Evolutionary conservation across 2,329 filamentous ascomycete species (phyloP), one percentile per base, ranked within the genome.

Genomic region (Malbranchea zuffiana): DNA sequence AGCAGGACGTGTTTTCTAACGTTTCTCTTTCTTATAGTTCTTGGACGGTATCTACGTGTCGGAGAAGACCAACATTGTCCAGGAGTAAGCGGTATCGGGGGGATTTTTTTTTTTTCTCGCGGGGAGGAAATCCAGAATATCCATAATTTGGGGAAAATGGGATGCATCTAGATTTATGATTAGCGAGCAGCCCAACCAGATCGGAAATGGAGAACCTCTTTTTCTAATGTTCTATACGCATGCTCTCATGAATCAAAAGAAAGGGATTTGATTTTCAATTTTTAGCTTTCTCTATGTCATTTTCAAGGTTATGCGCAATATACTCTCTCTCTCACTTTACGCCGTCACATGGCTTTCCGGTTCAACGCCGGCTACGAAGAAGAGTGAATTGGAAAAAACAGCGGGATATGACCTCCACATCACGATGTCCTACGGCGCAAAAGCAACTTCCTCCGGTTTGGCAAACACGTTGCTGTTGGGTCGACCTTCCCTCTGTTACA

Each of bases 11-110:
- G 16, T 12, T 24, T 36, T 20, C 12, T 37, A 19, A 33, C 19
- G 25, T n/a, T n/a, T n/a, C n/a, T n/a, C n/a, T n/a, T 12, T 15
- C 15, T 7, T 17, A 12, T 58, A 92, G 84, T 98, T 98, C 82
- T 80, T 98, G 77, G 92, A 98, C 74, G 90, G 90, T 80, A 77
- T 98, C 68, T 98, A 98, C 76, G 90, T 98, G 62, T 95, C 87
- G 64, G 90, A 98, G 82, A 82, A 85, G 75, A 82, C 82, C 69
- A 94, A 96, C 80, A 80, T 98, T 60, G 73, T 75, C 54, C 62
- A 66, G 40, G 41, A 33, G 34, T 43, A 40, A 38, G 15, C 13
- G 16, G 17, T 27, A 26, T 24, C 19, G 12, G 24, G 13, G 13
- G 16, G n/a, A 16, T 19, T 15, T 18, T 13, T 16, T 33, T 39